Conservation (phyloP, 805 yeast genomes). For the Ogataea angusta region DNA sequence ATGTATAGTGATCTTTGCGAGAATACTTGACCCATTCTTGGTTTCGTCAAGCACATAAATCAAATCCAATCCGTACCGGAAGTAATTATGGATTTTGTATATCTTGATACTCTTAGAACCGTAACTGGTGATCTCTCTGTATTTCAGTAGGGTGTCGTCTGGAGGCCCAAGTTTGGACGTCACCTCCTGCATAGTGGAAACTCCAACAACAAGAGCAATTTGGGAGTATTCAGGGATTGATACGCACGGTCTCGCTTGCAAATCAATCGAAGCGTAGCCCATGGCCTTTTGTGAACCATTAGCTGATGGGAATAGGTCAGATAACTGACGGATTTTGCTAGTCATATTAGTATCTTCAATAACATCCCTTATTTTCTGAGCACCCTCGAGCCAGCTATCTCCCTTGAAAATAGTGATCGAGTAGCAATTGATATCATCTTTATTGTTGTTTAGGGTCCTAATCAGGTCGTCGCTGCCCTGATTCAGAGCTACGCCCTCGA, state of each 20-base stretch:
- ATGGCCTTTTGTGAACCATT: too few species aligned
- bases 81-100: conserved; percentile 52
- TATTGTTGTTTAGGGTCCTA: conserved; percentile 24
- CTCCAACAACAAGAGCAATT: conserved; percentile 31
- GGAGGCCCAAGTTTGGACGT: conserved; percentile 53
- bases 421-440: conserved; percentile 36
- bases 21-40: conserved; percentile 30
- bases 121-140: conserved; percentile 36
- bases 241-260: too few species aligned
- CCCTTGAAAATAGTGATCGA: conserved; percentile 41
- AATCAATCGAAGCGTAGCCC: too few species aligned
- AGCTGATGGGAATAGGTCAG: too few species aligned
- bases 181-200: conserved; percentile 48
- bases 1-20: conserved; percentile 49
- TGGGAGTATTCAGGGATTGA: too few species aligned
- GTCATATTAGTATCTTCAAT: neutral
- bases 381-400: conserved; percentile 32
- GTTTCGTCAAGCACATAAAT: conserved; percentile 40
- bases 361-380: conserved; percentile 3
- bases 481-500: neutral
- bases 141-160: conserved; percentile 41
- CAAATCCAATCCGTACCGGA: conserved; percentile 51
- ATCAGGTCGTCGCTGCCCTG: conserved; percentile 17
- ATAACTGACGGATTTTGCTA: too few species aligned
- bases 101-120: conserved; percentile 6